Evolutionary conservation across 2,329 filamentous ascomycete genomes (phyloP).

Genomic region (Talaromyces verruculosus): DNA sequence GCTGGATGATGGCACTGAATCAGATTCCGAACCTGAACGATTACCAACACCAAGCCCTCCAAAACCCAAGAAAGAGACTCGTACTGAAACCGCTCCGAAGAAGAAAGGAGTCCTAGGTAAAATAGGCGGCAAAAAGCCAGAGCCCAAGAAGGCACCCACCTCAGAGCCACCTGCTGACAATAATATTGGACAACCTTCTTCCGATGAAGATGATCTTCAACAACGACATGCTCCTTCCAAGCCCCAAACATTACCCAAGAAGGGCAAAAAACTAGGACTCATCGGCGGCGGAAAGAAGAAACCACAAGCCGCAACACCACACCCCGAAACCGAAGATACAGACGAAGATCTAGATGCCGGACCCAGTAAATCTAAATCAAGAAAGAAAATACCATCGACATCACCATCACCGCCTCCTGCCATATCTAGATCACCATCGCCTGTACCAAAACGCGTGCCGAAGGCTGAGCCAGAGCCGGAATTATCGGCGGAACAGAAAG

Average conservation of each 20-base stretch:
- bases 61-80: background rate
- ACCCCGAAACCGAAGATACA: conserved; percentile 16
- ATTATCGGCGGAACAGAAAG: conserved; percentile 54
- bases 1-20: background rate
- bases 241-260: conserved; percentile 18
- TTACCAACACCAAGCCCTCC: background rate
- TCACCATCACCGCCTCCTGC: conserved; percentile 24
- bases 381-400: conserved; percentile 20
- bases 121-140: conserved; percentile 28
- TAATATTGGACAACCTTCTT: background rate
- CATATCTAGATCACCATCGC: conserved; percentile 23
- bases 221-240: conserved; percentile 17
- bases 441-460: conserved; percentile 20
- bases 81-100: background rate
- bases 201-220: background rate
- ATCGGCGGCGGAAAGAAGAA: conserved; percentile 33
- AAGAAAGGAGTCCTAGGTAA: conserved; percentile 24
- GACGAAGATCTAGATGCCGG: conserved; percentile 20
- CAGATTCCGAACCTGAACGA: conserved; percentile 1
- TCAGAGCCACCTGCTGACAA: background rate
- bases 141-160: conserved; percentile 5
- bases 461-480: conserved; percentile 23
- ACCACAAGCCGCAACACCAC: conserved; percentile 14
- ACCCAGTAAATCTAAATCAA: conserved; percentile 21
- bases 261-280: conserved; percentile 29